Base-by-base conservation (phyloP, 108 stramenopile genomes). In the Cylindrotheca fusiformis region DNA sequence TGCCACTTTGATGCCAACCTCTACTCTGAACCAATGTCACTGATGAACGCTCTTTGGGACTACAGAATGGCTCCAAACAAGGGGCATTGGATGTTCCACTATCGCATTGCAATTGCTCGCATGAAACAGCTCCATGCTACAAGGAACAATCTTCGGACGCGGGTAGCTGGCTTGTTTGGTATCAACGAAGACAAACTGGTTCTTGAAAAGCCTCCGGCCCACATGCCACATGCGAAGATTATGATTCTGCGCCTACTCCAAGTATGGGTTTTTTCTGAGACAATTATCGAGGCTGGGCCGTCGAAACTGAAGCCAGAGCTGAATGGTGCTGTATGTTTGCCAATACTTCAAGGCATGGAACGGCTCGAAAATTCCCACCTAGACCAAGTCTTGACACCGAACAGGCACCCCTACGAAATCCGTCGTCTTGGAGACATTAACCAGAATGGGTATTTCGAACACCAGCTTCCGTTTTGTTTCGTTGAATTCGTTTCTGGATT, bases 241-340 rank as follows among this genome's bases (percentile, higher is more conserved):
- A 69, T 58, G 1, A 62, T 88, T 12, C 65, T 93, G 10, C 74
- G 87, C 19, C 59, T 87, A 36, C 53, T 93, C 1, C 78, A 86
- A 45, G 78, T 79, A 0, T 93, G 92, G 92, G 65, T 89, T 10
- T 90, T 93, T 50, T 57, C 78, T 19, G 85, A 93, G 53, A 72
- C 82, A 5, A 75, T 93, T n/a, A 70, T 84, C 48, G 72, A 88
- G 32, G 67, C 52, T 29, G 30, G 48, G 10, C 63, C 62, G 49
- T 58, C 32, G 0, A 63, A 69, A 19, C 24, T 63, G 18, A 54
- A 58, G 20, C 32, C 20, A 27, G n/a, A n/a, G n/a, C 26, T 19
- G n/a, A 24, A 30, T 25, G 52, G 14, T 14, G 72, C 62, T 27
- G 70, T 57, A 6, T 25, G 67, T 52, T 50, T 75, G 10, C 2